Evolutionary conservation across 148 eudicot species (phyloP).

Genomic region (Persicaria maculosa): DNA sequence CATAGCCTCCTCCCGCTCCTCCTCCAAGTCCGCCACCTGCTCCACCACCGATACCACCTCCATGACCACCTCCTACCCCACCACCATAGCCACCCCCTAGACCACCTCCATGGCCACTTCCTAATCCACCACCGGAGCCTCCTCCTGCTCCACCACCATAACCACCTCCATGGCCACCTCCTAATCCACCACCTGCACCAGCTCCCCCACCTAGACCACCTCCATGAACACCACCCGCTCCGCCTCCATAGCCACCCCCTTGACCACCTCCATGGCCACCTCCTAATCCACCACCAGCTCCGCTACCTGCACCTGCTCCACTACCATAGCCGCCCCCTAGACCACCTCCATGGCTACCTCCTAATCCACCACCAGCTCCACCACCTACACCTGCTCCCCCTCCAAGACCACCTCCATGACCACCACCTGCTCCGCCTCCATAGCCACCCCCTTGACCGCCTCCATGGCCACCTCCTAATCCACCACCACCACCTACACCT

Average conservation of each 20-base stretch:
- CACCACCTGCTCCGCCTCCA: neutral
- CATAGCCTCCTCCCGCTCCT: neutral
- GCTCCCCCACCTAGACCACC: neutral
- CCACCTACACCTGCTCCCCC: constrained; percentile 6
- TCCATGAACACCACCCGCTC: neutral
- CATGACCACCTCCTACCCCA: neutral
- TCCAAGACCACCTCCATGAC: neutral
- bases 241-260: neutral
- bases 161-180: neutral
- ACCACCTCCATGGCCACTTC: neutral
- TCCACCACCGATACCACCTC: neutral
- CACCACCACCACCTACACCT: constrained; percentile 1
- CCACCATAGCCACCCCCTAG: neutral
- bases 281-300: constrained; percentile 1
- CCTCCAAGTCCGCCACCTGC: neutral
- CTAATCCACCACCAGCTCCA: neutral
- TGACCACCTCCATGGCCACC: constrained; percentile 8
- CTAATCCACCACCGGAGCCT: neutral
- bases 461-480: neutral
- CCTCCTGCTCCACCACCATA: neutral
- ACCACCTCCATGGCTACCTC: neutral
- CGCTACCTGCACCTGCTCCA: neutral
- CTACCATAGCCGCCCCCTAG: neutral
- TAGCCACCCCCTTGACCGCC: neutral
- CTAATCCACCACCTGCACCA: constrained; percentile 1